These are phyloP conservation scores for Kandelia obovata DNA, from an alignment of 345 rosid species.

Conservation along the genomic window DNA sequence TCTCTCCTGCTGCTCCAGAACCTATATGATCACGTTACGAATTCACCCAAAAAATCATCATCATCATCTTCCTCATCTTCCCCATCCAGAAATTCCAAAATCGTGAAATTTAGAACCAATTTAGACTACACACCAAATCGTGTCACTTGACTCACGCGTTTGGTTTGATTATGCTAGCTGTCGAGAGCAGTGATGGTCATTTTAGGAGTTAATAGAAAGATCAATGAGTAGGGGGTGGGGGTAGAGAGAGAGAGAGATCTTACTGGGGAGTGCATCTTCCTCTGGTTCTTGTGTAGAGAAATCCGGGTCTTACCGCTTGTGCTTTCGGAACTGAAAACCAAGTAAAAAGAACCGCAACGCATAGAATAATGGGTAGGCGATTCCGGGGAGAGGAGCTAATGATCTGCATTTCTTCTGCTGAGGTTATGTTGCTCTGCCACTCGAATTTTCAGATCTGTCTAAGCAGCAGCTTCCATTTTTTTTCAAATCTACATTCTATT, in stretches of 20 bases:
- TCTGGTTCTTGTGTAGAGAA: conserved; percentile 58
- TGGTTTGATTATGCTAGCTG: too few relatives aligned
- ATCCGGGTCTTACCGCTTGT: conserved; percentile 36
- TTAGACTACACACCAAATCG: too few relatives aligned
- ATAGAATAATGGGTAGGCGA: conserved; percentile 9
- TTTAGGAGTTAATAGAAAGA: not conserved
- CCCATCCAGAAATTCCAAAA: not conserved
- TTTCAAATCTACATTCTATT: too few relatives aligned
- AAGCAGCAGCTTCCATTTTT: too few relatives aligned
- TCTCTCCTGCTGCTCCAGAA: conserved; percentile 82
- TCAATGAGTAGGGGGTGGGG: not conserved
- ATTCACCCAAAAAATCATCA: too few relatives aligned
- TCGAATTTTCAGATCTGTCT: too few relatives aligned
- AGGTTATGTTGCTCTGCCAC: too few relatives aligned
- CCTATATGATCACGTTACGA: conserved; percentile 36
- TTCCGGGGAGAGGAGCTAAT: not conserved
- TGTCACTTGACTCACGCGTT: too few relatives aligned
- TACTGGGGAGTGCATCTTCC: conserved; percentile 89
- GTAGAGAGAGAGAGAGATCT: not conserved
- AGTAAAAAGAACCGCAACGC: not conserved
- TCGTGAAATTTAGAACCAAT: too few relatives aligned
- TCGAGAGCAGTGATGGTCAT: too few relatives aligned
- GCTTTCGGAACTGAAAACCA: not conserved
- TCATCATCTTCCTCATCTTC: too few relatives aligned
- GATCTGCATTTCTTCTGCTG: not conserved